phyloP scores from a whole-genome alignment of 2,329 filamentous ascomycete genomes.

The Chrysosporium queenslandicum region DNA sequence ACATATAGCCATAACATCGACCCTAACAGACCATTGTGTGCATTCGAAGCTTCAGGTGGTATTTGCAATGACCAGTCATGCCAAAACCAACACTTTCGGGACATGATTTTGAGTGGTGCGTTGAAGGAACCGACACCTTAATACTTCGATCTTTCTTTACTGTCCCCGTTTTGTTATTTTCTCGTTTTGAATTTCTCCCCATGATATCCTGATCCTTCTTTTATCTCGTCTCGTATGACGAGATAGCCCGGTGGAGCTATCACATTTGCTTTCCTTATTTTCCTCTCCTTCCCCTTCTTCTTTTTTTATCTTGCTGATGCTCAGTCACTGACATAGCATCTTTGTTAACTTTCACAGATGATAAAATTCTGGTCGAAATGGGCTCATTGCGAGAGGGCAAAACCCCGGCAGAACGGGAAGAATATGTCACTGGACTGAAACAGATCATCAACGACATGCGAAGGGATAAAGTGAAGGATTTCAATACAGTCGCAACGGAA shows the following conservation, averaged over 20 bases:
- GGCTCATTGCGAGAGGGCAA: conserved; percentile 39
- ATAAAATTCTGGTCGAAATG: conserved; percentile 43
- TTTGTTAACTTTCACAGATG: conserved; percentile 37
- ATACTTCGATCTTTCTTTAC: conserved; percentile 13
- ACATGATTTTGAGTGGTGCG: conserved; percentile 66
- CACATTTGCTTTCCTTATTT: too few relatives aligned
- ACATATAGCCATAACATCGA: conserved; percentile 92
- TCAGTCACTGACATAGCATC: conserved; percentile 30
- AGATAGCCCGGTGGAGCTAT: background rate
- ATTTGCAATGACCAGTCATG: conserved; percentile 67
- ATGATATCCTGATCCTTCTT: background rate
- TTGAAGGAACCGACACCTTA: conserved; percentile 32
- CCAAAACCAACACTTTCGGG: conserved; percentile 67
- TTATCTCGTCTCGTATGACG: background rate
- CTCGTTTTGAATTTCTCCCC: background rate
- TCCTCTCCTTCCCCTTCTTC: too few relatives aligned
- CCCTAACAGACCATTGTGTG: conserved; percentile 61
- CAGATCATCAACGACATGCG: conserved; percentile 42
- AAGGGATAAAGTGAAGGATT: conserved; percentile 42
- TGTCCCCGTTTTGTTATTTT: background rate
- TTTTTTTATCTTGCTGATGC: conserved; percentile 4
- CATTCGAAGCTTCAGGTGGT: conserved; percentile 59
- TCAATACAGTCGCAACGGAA: conserved; percentile 40
- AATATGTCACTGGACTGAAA: conserved; percentile 39
- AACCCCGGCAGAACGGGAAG: conserved; percentile 36